phyloP scores from a whole-genome alignment of 2,329 filamentous ascomycete genomes.

The Xylariomycetidae sp. region DNA sequence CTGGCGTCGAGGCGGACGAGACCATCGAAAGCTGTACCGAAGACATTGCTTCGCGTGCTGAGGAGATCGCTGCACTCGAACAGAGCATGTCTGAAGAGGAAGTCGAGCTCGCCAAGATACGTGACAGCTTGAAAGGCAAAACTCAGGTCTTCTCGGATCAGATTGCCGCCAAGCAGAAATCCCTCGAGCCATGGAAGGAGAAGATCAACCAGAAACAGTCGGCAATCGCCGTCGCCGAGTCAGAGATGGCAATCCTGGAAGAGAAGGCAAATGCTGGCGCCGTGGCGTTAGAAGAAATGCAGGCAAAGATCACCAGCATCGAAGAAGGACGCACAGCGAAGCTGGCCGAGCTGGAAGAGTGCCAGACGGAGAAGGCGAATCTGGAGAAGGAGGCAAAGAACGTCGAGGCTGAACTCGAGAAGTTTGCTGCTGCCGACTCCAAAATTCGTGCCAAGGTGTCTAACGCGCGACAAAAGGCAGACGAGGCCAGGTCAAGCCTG shows the following conservation, averaged over 20 bases:
- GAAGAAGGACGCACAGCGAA: conserved; percentile 69
- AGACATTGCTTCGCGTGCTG: conserved; percentile 71
- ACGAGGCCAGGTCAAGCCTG: conserved; percentile 88
- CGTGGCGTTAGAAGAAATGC: conserved; percentile 75
- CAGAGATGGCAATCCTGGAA: conserved; percentile 84
- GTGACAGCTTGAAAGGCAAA: conserved; percentile 87
- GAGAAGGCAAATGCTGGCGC: conserved; percentile 87
- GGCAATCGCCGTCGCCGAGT: conserved; percentile 88
- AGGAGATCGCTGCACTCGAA: conserved; percentile 75
- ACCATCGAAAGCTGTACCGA: conserved; percentile 72
- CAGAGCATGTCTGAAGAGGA: conserved; percentile 74
- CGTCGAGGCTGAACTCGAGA: conserved; percentile 66
- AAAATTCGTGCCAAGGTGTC: conserved; percentile 81
- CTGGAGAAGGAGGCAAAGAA: conserved; percentile 72
- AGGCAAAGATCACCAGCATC: conserved; percentile 72
- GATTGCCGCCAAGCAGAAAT: conserved; percentile 88
- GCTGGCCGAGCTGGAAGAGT: conserved; percentile 68
- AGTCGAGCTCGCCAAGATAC: conserved; percentile 73
- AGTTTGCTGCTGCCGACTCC: conserved; percentile 72
- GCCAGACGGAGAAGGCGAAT: conserved; percentile 65
- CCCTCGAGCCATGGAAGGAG: conserved; percentile 91
- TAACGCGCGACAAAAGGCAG: conserved; percentile 86
- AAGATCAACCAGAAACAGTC: conserved; percentile 97
- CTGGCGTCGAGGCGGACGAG: conserved; percentile 68
- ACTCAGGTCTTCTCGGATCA: conserved; percentile 92